Percentiles rank a stretch among this genome's conserved stretches.
Evolutionary conservation across 192 early-diverging fungal species (phyloP).

Genomic region (Coemansia sp.): DNA sequence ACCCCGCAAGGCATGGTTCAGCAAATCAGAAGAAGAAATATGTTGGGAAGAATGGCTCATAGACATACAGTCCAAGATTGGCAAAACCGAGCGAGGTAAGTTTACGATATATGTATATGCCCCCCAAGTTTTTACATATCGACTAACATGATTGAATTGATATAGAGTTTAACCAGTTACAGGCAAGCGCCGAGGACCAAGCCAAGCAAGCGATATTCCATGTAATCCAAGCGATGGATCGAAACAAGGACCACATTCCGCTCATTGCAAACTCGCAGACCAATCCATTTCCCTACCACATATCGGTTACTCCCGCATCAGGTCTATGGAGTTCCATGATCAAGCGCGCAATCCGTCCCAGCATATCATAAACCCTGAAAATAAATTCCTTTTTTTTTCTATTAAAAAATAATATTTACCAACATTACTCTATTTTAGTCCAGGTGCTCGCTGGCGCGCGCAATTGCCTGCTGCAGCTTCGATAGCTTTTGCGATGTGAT

Average conservation of each 20-base stretch:
- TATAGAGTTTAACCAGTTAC: constrained; percentile 24
- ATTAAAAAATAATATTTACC: neutral
- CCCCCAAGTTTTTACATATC: neutral
- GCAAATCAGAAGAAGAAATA: constrained; percentile 50
- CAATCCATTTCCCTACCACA: constrained; percentile 55
- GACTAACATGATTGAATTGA: neutral
- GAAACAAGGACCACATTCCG: constrained; percentile 53
- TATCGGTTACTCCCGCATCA: constrained; percentile 31
- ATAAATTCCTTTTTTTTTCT: neutral
- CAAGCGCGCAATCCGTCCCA: constrained; percentile 48
- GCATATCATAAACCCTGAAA: constrained; percentile 2
- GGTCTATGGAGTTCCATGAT: constrained; percentile 57
- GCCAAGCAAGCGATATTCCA: constrained; percentile 31
- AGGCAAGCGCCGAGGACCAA: constrained; percentile 34
- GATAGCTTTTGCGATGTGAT: constrained; percentile 21
- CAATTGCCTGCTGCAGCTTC: constrained; percentile 39
- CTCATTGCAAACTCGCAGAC: constrained; percentile 36
- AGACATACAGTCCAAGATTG: constrained; percentile 19
- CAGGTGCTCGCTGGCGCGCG: constrained; percentile 39
- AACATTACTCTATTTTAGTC: neutral
- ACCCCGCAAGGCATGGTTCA: constrained; percentile 47
- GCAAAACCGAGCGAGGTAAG: constrained; percentile 21
- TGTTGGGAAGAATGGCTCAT: constrained; percentile 56
- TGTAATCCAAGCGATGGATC: constrained; percentile 42
- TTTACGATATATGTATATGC: neutral